These are phyloP conservation scores for Ophiostoma ulmi DNA, from an alignment of 2,329 filamentous ascomycete genomes.

Conservation along the genomic window DNA sequence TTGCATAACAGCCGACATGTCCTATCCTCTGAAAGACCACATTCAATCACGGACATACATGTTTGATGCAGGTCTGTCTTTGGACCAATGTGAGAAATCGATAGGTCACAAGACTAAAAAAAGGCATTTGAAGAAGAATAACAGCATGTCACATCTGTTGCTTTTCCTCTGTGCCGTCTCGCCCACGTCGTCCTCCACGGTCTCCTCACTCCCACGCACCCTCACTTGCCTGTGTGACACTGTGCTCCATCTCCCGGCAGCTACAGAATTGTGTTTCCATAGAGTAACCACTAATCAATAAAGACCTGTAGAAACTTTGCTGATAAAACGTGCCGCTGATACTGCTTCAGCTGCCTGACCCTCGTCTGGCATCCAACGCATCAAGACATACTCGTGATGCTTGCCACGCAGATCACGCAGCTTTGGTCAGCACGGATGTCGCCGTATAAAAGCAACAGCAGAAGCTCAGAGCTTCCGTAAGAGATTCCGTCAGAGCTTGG, in stretches of 20 bases:
- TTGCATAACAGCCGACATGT: background rate
- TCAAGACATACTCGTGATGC: background rate
- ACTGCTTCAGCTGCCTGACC: too few relatives aligned
- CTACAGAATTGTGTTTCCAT: background rate
- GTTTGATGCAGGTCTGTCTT: background rate
- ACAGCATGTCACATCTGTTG: background rate
- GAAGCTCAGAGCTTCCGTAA: background rate
- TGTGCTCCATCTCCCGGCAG: background rate
- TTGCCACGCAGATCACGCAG: background rate
- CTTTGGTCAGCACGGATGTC: background rate
- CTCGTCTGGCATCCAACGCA: background rate
- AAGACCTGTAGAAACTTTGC: too few relatives aligned
- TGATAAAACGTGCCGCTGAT: too few relatives aligned
- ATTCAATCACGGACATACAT: background rate
- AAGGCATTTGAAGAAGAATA: background rate
- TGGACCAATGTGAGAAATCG: background rate
- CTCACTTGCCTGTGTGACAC: background rate
- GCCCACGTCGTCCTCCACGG: background rate
- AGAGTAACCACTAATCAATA: too few relatives aligned
- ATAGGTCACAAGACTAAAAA: background rate
- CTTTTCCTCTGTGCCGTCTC: background rate
- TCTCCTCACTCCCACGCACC: background rate
- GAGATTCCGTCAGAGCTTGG: background rate
- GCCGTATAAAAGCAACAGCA: background rate
- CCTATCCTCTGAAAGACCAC: background rate